Percentiles rank a stretch among this genome's conserved stretches.
phyloP scores from a whole-genome alignment of 2,329 filamentous ascomycete species.

The Lecanoromycetidae sp. region DNA sequence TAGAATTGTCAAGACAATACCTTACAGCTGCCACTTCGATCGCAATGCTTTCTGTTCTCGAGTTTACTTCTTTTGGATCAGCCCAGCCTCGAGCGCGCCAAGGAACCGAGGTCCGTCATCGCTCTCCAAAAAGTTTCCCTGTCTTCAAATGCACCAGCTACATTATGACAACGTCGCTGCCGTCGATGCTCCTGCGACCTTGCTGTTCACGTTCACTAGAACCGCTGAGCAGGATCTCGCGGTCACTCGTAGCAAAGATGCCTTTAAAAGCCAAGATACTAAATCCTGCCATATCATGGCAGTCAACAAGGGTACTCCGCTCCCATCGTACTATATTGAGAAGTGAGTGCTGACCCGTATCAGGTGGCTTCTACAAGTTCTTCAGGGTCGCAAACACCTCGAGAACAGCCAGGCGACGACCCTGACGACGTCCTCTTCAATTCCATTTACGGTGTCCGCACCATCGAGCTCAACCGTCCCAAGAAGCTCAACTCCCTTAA shows the following conservation, averaged over 20 bases:
- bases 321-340: neutral
- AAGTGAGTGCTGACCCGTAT: neutral
- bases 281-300: conserved; percentile 44
- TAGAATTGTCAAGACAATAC: neutral
- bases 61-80: neutral
- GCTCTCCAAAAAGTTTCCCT: neutral
- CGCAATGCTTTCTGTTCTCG: neutral
- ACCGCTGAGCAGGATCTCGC: conserved; percentile 37
- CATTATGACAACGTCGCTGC: conserved; percentile 5
- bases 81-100: neutral
- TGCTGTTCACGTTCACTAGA: conserved; percentile 28
- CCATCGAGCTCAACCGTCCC: conserved; percentile 87
- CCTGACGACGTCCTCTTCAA: conserved; percentile 87
- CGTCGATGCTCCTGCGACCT: conserved; percentile 32
- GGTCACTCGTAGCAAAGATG: conserved; percentile 45
- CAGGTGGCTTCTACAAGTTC: conserved; percentile 30
- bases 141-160: neutral
- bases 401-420: conserved; percentile 54
- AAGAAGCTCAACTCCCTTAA: conserved; percentile 86
- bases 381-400: neutral
- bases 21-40: neutral
- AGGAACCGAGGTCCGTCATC: neutral
- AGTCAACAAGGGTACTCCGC: conserved; percentile 25
- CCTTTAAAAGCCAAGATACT: conserved; percentile 67
- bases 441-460: conserved; percentile 77